These are phyloP conservation scores for Xerocomus subilludens DNA, from an alignment of 1,284 basidiomycete species.

Conservation along the genomic window DNA sequence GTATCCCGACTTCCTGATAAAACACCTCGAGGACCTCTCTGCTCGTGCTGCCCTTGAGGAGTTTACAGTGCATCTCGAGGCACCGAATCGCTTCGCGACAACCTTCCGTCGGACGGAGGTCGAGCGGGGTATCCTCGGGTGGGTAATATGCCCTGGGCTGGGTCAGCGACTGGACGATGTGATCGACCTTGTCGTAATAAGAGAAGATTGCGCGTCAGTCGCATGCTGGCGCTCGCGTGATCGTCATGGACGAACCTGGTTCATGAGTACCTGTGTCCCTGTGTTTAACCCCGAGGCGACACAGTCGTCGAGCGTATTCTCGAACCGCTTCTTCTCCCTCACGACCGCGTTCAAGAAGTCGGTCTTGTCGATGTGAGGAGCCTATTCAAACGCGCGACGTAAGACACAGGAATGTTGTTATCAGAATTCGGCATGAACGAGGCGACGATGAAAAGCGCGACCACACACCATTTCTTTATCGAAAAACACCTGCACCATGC, in stretches of 20 bases:
- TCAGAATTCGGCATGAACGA: background rate
- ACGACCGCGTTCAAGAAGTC: conserved; percentile 96
- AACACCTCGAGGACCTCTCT: conserved; percentile 98
- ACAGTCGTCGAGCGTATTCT: conserved; percentile 89
- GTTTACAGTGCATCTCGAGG: conserved; percentile 88
- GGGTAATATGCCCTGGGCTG: conserved; percentile 92
- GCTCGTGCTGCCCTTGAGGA: conserved; percentile 92
- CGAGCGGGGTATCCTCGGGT: conserved; percentile 76
- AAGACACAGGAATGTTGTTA: background rate
- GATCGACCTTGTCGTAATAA: conserved; percentile 77
- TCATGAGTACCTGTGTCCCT: conserved; percentile 96
- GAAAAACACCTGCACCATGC: conserved; percentile 98
- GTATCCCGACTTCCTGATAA: conserved; percentile 95
- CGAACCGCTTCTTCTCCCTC: conserved; percentile 96
- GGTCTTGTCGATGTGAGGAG: conserved; percentile 86
- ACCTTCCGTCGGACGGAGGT: conserved; percentile 86
- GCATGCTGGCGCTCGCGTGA: conserved; percentile 17
- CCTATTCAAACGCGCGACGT: conserved; percentile 57
- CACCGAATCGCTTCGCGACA: conserved; percentile 89
- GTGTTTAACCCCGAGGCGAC: conserved; percentile 94
- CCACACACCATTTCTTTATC: conserved; percentile 87
- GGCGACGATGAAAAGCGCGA: background rate
- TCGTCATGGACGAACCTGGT: conserved; percentile 68
- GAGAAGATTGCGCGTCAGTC: background rate
- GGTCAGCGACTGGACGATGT: conserved; percentile 88